A percentile compares a stretch with the other conserved stretches of the same genome.
These are phyloP conservation scores for Neckera pumila DNA, from an alignment of 225 moss, liverwort and hornwort species.

Conservation along the genomic window DNA sequence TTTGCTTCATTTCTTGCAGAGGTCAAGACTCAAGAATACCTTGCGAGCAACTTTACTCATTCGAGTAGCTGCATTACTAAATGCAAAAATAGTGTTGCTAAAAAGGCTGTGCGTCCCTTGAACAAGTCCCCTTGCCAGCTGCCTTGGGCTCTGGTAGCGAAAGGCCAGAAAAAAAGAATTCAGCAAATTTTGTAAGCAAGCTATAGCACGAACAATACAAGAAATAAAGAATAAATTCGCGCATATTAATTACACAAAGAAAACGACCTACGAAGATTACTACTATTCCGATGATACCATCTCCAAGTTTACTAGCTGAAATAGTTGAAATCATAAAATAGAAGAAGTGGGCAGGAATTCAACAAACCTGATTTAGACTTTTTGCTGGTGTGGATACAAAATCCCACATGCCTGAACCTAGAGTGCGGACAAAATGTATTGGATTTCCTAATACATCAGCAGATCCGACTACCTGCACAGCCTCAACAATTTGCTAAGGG, in stretches of 20 bases:
- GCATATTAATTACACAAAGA: neutral
- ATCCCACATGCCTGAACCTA: constrained; percentile 94
- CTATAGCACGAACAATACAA: neutral
- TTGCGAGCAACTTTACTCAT: constrained; percentile 97
- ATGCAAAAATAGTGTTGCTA: constrained; percentile 84
- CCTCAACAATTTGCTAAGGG: neutral
- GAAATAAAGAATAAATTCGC: neutral
- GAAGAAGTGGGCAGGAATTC: neutral
- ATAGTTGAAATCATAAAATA: neutral
- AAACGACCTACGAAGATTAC: neutral
- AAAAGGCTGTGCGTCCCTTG: constrained; percentile 83
- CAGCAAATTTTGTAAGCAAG: neutral
- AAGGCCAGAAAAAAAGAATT: neutral
- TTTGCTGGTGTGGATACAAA: constrained; percentile 82
- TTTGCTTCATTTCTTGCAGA: neutral
- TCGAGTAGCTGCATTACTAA: constrained; percentile 90
- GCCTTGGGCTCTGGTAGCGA: constrained; percentile 64
- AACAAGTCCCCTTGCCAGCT: constrained; percentile 60
- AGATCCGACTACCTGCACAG: constrained; percentile 83
- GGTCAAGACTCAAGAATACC: constrained; percentile 23
- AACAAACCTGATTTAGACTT: constrained; percentile 58
- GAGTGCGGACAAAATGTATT: constrained; percentile 74
- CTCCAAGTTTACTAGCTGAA: neutral
- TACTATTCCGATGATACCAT: neutral
- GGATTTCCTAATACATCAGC: constrained; percentile 95